A percentile compares a stretch with the other conserved stretches of the same genome.
Conservation (phyloP, 306 rosid genomes). For the Cicer cuneatum region DNA sequence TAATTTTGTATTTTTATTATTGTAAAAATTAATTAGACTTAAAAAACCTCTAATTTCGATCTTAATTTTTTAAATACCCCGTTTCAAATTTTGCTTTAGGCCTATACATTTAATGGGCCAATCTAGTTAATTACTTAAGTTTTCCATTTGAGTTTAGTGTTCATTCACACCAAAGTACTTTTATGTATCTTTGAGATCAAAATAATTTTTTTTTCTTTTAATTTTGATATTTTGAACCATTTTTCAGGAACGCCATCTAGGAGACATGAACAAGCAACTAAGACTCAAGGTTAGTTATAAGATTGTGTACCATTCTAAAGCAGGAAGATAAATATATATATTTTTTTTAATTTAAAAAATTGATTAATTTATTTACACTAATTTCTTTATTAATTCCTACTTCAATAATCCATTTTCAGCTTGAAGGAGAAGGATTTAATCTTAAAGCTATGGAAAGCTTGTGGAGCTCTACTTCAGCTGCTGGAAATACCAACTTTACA, state of each 20-base stretch:
- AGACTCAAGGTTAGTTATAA: constrained; percentile 69
- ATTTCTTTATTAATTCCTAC: neutral
- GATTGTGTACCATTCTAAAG: neutral
- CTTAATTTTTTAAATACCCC: too few species aligned
- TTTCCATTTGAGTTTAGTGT: neutral
- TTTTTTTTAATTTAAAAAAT: neutral
- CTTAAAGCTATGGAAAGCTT: constrained; percentile 64
- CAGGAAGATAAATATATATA: neutral
- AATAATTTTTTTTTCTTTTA: neutral
- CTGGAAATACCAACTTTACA: constrained; percentile 57
- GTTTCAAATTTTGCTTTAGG: too few species aligned
- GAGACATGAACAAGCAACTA: constrained; percentile 76
- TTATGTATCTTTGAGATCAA: neutral
- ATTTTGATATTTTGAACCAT: constrained; percentile 15
- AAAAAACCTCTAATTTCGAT: too few species aligned
- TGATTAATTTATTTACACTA: neutral
- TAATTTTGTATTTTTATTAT: too few species aligned
- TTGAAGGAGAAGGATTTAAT: constrained; percentile 72
- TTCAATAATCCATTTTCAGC: constrained; percentile 50
- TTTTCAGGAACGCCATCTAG: constrained; percentile 79
- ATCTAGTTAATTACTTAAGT: neutral
- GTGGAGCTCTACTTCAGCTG: constrained; percentile 62
- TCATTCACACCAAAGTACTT: neutral
- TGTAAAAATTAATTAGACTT: too few species aligned
- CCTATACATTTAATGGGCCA: too few species aligned